These are phyloP conservation scores for Fusarium sp. DNA, from an alignment of 2,329 filamentous ascomycete species.

Conservation along the genomic window DNA sequence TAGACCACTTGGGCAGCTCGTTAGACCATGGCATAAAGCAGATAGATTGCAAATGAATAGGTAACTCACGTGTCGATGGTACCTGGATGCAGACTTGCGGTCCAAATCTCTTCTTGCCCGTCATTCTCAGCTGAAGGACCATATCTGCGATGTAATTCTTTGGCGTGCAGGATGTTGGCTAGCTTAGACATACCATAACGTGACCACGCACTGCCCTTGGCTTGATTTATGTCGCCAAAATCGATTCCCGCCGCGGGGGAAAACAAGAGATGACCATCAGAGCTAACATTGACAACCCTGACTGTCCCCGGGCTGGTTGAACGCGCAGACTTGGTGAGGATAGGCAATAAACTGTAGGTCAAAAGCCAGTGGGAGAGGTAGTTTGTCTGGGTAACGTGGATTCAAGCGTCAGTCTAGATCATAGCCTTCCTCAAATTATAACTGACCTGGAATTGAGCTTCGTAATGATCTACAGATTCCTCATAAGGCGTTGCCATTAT, in stretches of 20 bases:
- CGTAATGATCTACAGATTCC: slow-evolving; percentile 11
- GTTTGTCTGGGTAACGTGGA: not conserved
- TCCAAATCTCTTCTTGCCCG: slow-evolving; percentile 18
- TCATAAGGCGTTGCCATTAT: slow-evolving; percentile 26
- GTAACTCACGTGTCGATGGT: slow-evolving; percentile 7
- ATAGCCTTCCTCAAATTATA: fast-evolving
- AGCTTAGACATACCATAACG: slow-evolving; percentile 29
- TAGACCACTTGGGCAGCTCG: not conserved
- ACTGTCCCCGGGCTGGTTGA: slow-evolving; percentile 5
- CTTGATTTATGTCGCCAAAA: slow-evolving; percentile 1
- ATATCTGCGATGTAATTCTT: slow-evolving; percentile 17
- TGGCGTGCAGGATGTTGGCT: slow-evolving; percentile 27
- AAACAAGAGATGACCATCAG: slow-evolving; percentile 1
- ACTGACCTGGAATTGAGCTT: slow-evolving; percentile 14
- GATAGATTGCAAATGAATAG: not conserved
- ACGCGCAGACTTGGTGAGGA: slow-evolving; percentile 12
- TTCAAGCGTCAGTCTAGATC: not conserved
- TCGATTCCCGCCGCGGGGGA: slow-evolving; percentile 23
- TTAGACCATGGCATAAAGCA: not conserved
- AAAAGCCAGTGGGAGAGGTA: slow-evolving; percentile 28
- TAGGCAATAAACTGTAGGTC: slow-evolving; percentile 8
- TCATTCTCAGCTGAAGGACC: not conserved
- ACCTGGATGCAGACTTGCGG: slow-evolving; percentile 18
- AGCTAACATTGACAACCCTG: slow-evolving; percentile 29
- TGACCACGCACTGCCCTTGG: not conserved